phyloP scores from a whole-genome alignment of 306 rosid genomes.

The Coriaria nepalensis region DNA sequence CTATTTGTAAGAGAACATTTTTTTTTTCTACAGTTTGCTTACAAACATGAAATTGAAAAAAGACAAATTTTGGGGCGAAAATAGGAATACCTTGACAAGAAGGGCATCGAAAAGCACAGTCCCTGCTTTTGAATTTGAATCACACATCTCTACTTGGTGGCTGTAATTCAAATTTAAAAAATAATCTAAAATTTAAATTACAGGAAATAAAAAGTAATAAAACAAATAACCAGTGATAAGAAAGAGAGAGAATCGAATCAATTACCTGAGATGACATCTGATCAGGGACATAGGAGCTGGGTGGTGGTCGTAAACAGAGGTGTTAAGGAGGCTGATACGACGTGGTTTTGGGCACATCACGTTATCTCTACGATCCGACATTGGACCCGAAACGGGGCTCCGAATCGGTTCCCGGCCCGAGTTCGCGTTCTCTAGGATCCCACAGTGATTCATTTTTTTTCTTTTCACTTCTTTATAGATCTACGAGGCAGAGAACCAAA shows the following conservation, averaged over 20 bases:
- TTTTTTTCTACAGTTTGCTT: background rate
- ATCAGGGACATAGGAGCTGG: conserved; percentile 15
- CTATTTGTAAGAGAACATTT: no score
- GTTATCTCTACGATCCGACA: conserved; percentile 15
- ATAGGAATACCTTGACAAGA: conserved; percentile 39
- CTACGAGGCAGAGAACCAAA: conserved; percentile 10
- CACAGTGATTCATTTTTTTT: conserved; percentile 42
- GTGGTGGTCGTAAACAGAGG: conserved; percentile 34
- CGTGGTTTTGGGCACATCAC: conserved; percentile 83
- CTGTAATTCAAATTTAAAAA: conserved; percentile 22
- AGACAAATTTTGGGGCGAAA: background rate
- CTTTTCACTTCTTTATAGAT: background rate
- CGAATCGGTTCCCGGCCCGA: conserved; percentile 39
- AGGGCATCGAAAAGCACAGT: conserved; percentile 37
- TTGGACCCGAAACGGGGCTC: conserved; percentile 5
- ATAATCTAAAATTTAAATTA: background rate
- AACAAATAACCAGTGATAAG: background rate
- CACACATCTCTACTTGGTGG: conserved; percentile 44
- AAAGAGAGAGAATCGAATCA: background rate
- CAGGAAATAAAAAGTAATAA: background rate
- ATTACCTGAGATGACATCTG: conserved; percentile 53
- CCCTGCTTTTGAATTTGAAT: conserved; percentile 23
- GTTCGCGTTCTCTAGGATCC: conserved; percentile 43
- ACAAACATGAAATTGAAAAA: background rate
- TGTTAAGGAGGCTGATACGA: conserved; percentile 40